A percentile compares a stretch with the other conserved stretches of the same genome.
These are phyloP conservation scores for Saururus chinensis DNA, from an alignment of 164 flowering plant genomes.

Conservation along the genomic window DNA sequence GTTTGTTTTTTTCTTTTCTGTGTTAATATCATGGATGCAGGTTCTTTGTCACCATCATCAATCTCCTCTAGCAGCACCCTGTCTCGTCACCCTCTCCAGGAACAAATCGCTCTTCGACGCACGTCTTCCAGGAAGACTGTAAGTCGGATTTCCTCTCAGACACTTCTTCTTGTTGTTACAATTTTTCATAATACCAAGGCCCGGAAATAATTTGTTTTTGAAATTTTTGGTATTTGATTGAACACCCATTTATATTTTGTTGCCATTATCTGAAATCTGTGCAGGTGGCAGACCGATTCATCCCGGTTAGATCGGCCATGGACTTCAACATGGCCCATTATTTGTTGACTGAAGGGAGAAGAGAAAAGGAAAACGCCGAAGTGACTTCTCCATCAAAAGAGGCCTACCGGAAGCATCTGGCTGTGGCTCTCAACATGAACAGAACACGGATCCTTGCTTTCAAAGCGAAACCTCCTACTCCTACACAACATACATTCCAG, in stretches of 20 bases:
- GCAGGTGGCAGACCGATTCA: constrained; percentile 41
- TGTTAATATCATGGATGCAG: constrained; percentile 49
- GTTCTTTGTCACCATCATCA: constrained; percentile 20
- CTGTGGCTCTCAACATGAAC: constrained; percentile 33
- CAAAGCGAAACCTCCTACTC: constrained; percentile 43
- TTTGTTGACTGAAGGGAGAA: constrained; percentile 28
- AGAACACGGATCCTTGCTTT: constrained; percentile 45
- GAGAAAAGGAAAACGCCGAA: constrained; percentile 36
- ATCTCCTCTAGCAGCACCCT: constrained; percentile 11
- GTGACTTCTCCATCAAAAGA: constrained; percentile 31
- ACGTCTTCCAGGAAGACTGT: constrained; percentile 31
- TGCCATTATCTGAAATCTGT: neutral
- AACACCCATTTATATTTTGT: neutral
- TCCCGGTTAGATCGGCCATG: constrained; percentile 50
- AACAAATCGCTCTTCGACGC: constrained; percentile 25
- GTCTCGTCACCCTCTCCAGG: constrained; percentile 36
- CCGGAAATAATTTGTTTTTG: neutral
- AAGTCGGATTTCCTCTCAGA: neutral
- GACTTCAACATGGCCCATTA: constrained; percentile 41
- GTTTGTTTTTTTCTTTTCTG: constrained; percentile 4
- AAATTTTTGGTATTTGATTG: neutral
- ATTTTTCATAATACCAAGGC: neutral
- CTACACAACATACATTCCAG: constrained; percentile 14
- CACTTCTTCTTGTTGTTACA: neutral
- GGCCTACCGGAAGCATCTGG: constrained; percentile 37